A percentile compares a stretch with the other conserved stretches of the same genome.
These are phyloP conservation scores for Exidia glandulosa DNA, from an alignment of 768 basidiomycete species.

Conservation along the genomic window DNA sequence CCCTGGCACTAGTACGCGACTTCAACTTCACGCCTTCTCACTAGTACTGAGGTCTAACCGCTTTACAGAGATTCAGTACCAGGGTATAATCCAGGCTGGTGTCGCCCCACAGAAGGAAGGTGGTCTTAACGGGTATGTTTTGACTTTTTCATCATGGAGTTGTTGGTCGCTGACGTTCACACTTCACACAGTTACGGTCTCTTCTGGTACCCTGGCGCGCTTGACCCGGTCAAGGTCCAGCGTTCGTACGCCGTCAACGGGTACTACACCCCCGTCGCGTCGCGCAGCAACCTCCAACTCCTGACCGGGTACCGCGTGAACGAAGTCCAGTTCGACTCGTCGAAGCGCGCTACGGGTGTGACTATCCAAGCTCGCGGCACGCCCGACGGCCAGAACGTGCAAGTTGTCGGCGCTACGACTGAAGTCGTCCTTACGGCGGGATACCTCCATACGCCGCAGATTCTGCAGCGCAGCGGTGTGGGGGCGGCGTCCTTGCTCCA, in stretches of 20 bases:
- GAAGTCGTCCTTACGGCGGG: not conserved
- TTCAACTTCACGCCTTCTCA: no score
- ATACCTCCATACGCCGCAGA: constrained; percentile 20
- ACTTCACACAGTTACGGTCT: not conserved
- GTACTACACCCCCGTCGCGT: not conserved
- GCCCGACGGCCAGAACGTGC: not conserved
- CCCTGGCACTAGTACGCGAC: not conserved
- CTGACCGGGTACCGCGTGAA: not conserved
- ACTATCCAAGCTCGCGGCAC: not conserved
- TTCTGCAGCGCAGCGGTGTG: constrained; percentile 49
- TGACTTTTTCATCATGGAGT: no score
- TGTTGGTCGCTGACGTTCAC: no score
- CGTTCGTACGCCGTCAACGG: not conserved
- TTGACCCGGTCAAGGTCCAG: not conserved
- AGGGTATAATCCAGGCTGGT: not conserved
- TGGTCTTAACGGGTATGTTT: not conserved
- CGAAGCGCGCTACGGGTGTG: not conserved
- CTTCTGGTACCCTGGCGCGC: not conserved
- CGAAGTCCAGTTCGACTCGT: not conserved
- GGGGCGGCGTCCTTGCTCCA: constrained; percentile 10
- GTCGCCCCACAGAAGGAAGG: not conserved
- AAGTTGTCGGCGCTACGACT: not conserved
- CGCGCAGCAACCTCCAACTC: not conserved
- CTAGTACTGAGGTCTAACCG: not conserved
- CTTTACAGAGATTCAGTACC: not conserved